These are phyloP conservation scores for Trichoderma sp. DNA, from an alignment of 2,329 filamentous ascomycete genomes.

Conservation along the genomic window DNA sequence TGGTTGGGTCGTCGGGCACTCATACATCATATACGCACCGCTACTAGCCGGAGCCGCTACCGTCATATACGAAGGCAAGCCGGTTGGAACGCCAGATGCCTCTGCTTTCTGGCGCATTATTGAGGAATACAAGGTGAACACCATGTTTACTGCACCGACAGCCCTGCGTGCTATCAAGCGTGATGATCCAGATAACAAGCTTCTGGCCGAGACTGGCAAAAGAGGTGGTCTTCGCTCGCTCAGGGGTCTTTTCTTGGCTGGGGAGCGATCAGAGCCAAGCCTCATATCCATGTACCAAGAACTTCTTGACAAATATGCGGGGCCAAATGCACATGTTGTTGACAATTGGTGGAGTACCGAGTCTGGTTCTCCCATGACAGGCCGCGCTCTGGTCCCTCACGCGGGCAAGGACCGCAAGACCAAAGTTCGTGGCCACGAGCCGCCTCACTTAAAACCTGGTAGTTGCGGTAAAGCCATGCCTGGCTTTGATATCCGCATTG, in stretches of 20 bases:
- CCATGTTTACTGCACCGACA: slow-evolving; percentile 83
- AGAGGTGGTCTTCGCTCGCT: slow-evolving; percentile 73
- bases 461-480: slow-evolving; percentile 91
- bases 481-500: slow-evolving; percentile 83
- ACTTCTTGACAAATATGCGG: slow-evolving; percentile 69
- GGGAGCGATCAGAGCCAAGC: slow-evolving; percentile 85
- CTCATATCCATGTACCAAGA: slow-evolving; percentile 82
- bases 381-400: slow-evolving; percentile 59
- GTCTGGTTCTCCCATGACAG: slow-evolving; percentile 62
- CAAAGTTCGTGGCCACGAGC: slow-evolving; percentile 43
- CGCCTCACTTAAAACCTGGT: slow-evolving; percentile 72
- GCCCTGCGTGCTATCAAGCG: slow-evolving; percentile 85
- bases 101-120: slow-evolving; percentile 87
- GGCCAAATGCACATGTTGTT: slow-evolving; percentile 59
- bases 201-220: slow-evolving; percentile 65
- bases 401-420: slow-evolving; percentile 59
- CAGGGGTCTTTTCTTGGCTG: slow-evolving; percentile 79
- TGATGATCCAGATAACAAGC: slow-evolving; percentile 76
- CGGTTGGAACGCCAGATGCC: slow-evolving; percentile 84
- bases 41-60: slow-evolving; percentile 84
- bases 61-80: slow-evolving; percentile 92
- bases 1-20: slow-evolving; percentile 73
- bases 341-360: slow-evolving; percentile 68
- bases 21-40: slow-evolving; percentile 88
- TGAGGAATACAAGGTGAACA: slow-evolving; percentile 82